phyloP scores from a whole-genome alignment of 1,284 basidiomycete genomes.

The Fereydounia khargensis region DNA sequence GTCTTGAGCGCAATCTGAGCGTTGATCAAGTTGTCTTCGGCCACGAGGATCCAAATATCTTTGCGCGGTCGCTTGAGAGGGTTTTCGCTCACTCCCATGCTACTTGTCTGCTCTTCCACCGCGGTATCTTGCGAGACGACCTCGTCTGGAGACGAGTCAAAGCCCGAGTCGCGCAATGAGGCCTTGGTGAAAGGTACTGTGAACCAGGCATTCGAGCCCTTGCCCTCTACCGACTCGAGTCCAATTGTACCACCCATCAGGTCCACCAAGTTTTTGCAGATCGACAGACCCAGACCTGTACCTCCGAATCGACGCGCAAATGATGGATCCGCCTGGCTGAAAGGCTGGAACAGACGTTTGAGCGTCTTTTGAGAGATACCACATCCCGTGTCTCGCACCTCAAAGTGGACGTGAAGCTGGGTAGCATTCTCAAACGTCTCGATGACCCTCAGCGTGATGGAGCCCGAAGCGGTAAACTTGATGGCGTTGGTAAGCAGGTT shows the following conservation, averaged over 20 bases:
- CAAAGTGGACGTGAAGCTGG: constrained; percentile 46
- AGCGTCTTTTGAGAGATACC: constrained; percentile 53
- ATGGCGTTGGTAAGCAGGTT: constrained; percentile 59
- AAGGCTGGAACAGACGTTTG: constrained; percentile 57
- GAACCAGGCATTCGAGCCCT: constrained; percentile 52
- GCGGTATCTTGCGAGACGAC: constrained; percentile 9
- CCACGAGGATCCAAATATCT: constrained; percentile 52
- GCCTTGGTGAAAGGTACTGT: constrained; percentile 46
- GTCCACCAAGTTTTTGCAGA: constrained; percentile 47
- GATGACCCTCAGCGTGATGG: constrained; percentile 50
- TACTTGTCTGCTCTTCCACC: constrained; percentile 36
- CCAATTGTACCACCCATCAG: constrained; percentile 50
- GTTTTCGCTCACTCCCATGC: constrained; percentile 34
- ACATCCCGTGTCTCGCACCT: constrained; percentile 57
- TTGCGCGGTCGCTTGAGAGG: constrained; percentile 38
- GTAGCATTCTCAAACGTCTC: constrained; percentile 43
- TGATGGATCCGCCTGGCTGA: constrained; percentile 52
- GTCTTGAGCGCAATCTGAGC: constrained; percentile 51
- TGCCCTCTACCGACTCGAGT: constrained; percentile 47
- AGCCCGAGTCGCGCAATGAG: constrained; percentile 8
- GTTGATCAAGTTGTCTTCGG: constrained; percentile 53
- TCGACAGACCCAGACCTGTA: constrained; percentile 50
- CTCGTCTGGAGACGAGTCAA: constrained; percentile 22
- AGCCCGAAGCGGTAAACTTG: constrained; percentile 57
- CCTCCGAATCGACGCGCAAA: constrained; percentile 50